Evolutionary conservation across 2,329 filamentous ascomycete genomes (phyloP).

Genomic region (Orbilia ellipsospora): DNA sequence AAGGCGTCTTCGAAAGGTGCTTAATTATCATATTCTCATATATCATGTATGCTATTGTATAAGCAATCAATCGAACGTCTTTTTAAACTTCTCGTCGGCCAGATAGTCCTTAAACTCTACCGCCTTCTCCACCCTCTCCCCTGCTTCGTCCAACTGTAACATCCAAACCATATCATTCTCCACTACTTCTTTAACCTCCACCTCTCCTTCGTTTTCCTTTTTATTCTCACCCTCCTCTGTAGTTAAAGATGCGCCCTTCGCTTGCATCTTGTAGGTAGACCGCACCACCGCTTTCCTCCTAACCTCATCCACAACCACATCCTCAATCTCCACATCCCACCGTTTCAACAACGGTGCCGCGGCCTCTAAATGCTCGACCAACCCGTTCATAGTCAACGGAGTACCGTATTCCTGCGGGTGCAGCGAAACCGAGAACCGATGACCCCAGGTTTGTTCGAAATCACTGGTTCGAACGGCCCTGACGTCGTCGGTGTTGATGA

Average conservation of each 20-base stretch:
- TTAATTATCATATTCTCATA: too few species aligned
- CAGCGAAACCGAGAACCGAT: slow-evolving; percentile 1
- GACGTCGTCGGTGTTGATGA: slow-evolving; percentile 7
- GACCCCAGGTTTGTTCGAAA: slow-evolving; percentile 22
- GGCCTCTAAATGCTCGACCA: slow-evolving; percentile 7
- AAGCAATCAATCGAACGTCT: neutral
- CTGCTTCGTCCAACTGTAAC: slow-evolving; percentile 15
- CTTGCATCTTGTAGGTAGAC: slow-evolving; percentile 18
- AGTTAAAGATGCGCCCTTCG: neutral
- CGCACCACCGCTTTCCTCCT: slow-evolving; percentile 12
- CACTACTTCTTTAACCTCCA: slow-evolving; percentile 2
- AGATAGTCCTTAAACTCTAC: slow-evolving; percentile 4
- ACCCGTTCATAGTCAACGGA: slow-evolving; percentile 9
- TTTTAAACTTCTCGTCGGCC: slow-evolving; percentile 1
- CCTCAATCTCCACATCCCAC: slow-evolving; percentile 22
- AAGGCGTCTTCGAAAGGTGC: too few species aligned
- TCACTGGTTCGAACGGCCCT: slow-evolving; percentile 2
- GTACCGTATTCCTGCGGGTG: slow-evolving; percentile 5
- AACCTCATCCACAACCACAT: slow-evolving; percentile 20
- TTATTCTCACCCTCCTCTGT: neutral
- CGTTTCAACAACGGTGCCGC: slow-evolving; percentile 6
- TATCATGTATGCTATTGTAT: too few species aligned
- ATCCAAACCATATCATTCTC: slow-evolving; percentile 18
- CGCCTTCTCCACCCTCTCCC: slow-evolving; percentile 6
- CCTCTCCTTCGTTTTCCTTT: too few species aligned